Percentiles rank a stretch among this genome's conserved stretches.
Conservation (phyloP, 1,139 yeast genomes). For the Petasospora rhodanensis region DNA sequence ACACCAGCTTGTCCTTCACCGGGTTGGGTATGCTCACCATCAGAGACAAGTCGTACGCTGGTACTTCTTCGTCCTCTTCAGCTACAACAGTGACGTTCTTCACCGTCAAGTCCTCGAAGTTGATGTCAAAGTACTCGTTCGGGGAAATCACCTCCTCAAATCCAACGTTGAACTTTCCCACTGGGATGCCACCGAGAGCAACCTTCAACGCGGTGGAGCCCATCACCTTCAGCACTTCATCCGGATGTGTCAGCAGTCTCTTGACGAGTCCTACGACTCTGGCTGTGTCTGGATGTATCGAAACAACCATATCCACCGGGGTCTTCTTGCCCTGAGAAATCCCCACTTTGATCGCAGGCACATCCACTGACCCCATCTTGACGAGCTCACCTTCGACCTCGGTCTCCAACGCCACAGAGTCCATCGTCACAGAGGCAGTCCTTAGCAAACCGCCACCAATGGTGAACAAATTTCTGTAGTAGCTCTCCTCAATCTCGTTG, state of each 20-base stretch:
- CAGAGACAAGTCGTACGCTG: constrained; percentile 25
- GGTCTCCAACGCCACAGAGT: constrained; percentile 22
- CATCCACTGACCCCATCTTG: constrained; percentile 16
- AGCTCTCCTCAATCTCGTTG: constrained; percentile 25
- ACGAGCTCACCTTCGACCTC: constrained; percentile 15
- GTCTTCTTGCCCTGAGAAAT: constrained; percentile 18
- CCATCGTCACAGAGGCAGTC: constrained; percentile 13
- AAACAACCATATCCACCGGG: constrained; percentile 21
- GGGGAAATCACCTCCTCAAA: constrained; percentile 26
- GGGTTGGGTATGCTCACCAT: constrained; percentile 21
- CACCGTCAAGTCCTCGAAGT: constrained; percentile 17
- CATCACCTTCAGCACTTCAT: constrained; percentile 26
- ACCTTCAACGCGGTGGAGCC: constrained; percentile 31
- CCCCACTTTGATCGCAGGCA: constrained; percentile 19
- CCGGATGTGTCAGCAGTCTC: constrained; percentile 27
- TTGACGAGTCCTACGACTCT: constrained; percentile 30
- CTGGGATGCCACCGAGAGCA: constrained; percentile 29
- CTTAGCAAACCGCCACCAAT: constrained; percentile 29
- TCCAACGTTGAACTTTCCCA: constrained; percentile 28
- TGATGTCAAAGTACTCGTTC: constrained; percentile 20
- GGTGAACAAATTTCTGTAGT: constrained; percentile 25
- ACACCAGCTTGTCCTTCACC: constrained; percentile 16
- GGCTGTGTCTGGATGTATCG: constrained; percentile 28
- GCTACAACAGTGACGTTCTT: constrained; percentile 18
- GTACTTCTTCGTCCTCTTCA: constrained; percentile 12